Evolutionary conservation across 176 grass and related monocot genomes (phyloP), one percentile per base, ranked within the genome.

Genomic region (Cocos nucifera): DNA sequence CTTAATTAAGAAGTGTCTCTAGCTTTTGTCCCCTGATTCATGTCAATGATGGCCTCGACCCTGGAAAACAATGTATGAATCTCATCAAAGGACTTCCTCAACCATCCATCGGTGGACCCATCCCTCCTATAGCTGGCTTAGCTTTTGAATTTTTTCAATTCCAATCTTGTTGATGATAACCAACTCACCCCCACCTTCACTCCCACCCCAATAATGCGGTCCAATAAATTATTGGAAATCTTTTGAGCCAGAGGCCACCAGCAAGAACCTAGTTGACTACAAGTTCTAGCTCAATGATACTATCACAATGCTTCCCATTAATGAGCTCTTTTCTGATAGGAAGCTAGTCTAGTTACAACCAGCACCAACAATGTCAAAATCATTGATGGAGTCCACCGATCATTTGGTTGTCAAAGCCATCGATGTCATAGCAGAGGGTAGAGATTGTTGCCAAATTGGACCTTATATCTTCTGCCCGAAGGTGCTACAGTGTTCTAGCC

Each of bases 381-480:
- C 20, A 2, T 1, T 19, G 7, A 49, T 50, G 32, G 5, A 63
- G 63, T n/a, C 65, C 69, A 63, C 74, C 66, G 61, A 22, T 4
- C 4, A 15, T 15, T 12, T 14, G 17, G 6, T 32, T 22, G 50
- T 30, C 81, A 19, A 81, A 76, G 66, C 62, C 59, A 8, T 67
- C 78, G 32, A 90, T 65, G 44, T 55, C 73, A 0, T 52, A 71
- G 67, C 78, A 84, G 0, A 30, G 49, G 0, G 75, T 77, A 0
- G 72, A 61, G 0, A 66, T 70, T 0, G 4, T 27, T 4, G 49
- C 73, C 39, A 72, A 63, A 0, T 18, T 61, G 1, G 86, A 96
- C 63, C 80, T 78, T 96, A 90, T 64, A 78, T 78, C 50, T 96
- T 96, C 80, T 96, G 86, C 2, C 92, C 86, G 5, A 87, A 89